These are phyloP conservation scores for Tolypocladium guangdongense DNA, from an alignment of 2,329 filamentous ascomycete genomes.

Conservation along the genomic window DNA sequence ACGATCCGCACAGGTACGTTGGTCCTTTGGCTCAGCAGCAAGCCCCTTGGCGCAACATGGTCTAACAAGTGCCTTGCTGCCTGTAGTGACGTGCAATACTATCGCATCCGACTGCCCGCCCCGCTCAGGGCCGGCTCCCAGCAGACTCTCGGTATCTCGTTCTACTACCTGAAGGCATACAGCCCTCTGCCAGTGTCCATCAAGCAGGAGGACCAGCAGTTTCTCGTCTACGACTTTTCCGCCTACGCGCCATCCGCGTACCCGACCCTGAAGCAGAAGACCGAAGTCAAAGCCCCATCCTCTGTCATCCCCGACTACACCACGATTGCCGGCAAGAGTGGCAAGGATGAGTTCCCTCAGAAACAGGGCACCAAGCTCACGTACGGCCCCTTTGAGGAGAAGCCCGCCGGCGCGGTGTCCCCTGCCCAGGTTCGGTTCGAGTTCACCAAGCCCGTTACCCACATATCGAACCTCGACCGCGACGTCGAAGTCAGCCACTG, in stretches of 20 bases:
- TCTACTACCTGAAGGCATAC: conserved; percentile 70
- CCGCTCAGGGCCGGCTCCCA: conserved; percentile 67
- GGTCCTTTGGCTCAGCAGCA: background rate
- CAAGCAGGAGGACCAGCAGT: conserved; percentile 77
- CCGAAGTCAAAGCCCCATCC: conserved; percentile 81
- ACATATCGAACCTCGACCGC: conserved; percentile 69
- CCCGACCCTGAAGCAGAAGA: conserved; percentile 85
- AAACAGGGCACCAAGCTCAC: conserved; percentile 78
- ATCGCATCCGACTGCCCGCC: conserved; percentile 66
- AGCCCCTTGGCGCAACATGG: background rate
- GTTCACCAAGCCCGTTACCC: conserved; percentile 83
- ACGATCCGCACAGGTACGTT: conserved; percentile 46
- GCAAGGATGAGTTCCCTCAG: conserved; percentile 56
- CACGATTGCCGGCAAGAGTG: conserved; percentile 49
- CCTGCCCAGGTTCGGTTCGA: conserved; percentile 80
- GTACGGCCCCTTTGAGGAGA: conserved; percentile 79
- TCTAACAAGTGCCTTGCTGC: background rate
- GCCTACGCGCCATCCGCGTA: conserved; percentile 79
- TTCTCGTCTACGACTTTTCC: conserved; percentile 74
- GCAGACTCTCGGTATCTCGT: conserved; percentile 80
- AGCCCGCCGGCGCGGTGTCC: conserved; percentile 65
- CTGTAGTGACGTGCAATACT: conserved; percentile 69
- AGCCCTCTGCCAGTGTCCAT: conserved; percentile 71
- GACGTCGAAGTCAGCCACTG: conserved; percentile 95
- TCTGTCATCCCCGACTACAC: conserved; percentile 78